Evolutionary conservation across 352 stramenopile genomes (phyloP), one percentile per base, ranked within the genome.

Genomic region (Globisporangium perplexum): DNA sequence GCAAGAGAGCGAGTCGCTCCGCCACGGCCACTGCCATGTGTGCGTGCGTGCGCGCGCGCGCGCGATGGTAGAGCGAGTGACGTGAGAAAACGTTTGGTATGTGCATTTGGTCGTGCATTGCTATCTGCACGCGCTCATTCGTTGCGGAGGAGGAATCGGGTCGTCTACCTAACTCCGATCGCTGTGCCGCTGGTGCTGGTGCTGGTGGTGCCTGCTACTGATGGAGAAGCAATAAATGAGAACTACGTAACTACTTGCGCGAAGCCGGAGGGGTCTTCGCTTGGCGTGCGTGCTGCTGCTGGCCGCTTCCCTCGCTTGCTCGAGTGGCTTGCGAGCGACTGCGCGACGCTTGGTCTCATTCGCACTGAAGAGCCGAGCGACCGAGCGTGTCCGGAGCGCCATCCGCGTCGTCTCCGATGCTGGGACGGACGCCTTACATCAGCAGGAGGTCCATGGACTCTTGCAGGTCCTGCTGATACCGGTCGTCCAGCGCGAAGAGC

Each of bases 391-490:
- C 42, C 2, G 22, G 11, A 47, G 42, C 42, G 42, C 42, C 42
- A 10, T 18, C n/a, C 1, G n/a, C 20, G 10, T 47, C 42, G 20
- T n/a, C 20, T 20, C 11, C n/a, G 42, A 7, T 30, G 10, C 20
- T 8, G 20, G 8, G 20, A 4, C 23, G 17, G 18, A 46, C 24
- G 20, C 20, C 42, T 30, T 53, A 60, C 7, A 36, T 48, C 62
- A 81, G 71, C 55, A 84, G 60, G 52, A 84, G 51, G 39, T 81
- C 57, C 30, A 84, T 59, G 7, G 71, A 74, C 35, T 84, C 71
- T 46, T 75, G 57, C 53, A 84, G 68, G 62, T 83, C 72, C 73
- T 77, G 69, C 60, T 63, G 68, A 61, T 83, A 83, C 42, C 53
- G 61, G 47, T 86, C 69, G 38, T 78, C 61, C 1, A 60, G 55